Evolutionary conservation across 345 rosid genomes (phyloP), one percentile per base, ranked within the genome.

Genomic region (Populus tremula): DNA sequence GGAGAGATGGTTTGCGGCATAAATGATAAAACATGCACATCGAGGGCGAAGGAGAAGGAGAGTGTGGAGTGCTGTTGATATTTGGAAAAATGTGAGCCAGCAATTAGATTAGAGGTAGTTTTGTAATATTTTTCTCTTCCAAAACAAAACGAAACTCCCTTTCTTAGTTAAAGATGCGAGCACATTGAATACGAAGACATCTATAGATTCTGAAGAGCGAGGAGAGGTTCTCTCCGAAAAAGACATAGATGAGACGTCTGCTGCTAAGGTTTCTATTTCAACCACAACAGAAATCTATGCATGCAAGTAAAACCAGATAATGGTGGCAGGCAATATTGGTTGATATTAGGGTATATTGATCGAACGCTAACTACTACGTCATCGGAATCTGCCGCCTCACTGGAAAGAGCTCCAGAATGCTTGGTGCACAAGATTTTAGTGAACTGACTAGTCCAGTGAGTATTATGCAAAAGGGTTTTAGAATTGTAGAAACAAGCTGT

Each of bases 1-100:
- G 98, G 53, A 96, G 99, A 83, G 99, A 96, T 92, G 98, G 99
- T 18, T 87, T 96, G 75, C 92, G 96, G 1, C 99, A 93, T 86
- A 93, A n/a, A n/a, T n/a, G n/a, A n/a, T n/a, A n/a, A 93, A 85
- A 80, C 98, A 96, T 82, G 91, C 94, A 50, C 90, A 85, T 56
- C 92, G 99, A 97, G 93, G 92, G 85, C 81, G 97, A 49, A 78
- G 91, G 50, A 90, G 98, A 75, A 31, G 33, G 33, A 31, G 33
- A 2, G 98, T 88, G 5, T 96, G 98, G 86, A 96, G 99, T 77
- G 90, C 99, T 2, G 98, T 93, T 4, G 99, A 92, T 84, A 93
- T 96, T 31, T 31, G 97, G 88, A 90, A 76, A 96, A 88, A 31
- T 80, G 91, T 96, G 74, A 92, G 94, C 84, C 87, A 93, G 80